phyloP scores from a whole-genome alignment of 1,284 basidiomycete species.

The Butyriboletus appendiculatus region DNA sequence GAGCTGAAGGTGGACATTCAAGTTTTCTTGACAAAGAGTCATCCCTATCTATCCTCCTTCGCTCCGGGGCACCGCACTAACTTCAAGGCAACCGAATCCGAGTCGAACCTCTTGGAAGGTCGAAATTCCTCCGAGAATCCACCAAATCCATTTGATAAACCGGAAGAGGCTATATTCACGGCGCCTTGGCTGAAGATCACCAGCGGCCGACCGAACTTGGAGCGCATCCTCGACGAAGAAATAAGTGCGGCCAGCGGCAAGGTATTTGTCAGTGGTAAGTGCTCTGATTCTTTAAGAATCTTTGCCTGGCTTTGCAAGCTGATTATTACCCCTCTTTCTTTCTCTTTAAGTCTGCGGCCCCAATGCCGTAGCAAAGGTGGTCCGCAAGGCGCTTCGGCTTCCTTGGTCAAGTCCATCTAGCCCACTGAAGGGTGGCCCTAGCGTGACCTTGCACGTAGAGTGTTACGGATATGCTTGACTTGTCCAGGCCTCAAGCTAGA shows the following conservation, averaged over 20 bases:
- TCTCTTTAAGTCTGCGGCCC: conserved; percentile 11
- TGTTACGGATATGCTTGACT: conserved; percentile 19
- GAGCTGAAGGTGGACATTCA: no score
- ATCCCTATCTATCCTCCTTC: no score
- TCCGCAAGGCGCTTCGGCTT: conserved; percentile 35
- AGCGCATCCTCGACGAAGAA: conserved; percentile 15
- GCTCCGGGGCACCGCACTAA: no score
- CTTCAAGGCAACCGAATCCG: no score
- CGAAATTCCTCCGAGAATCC: no score
- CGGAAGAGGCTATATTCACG: not conserved
- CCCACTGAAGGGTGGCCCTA: conserved; percentile 35
- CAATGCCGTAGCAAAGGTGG: not conserved
- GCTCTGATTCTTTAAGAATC: not conserved
- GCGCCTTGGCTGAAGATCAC: conserved; percentile 16
- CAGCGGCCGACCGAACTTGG: conserved; percentile 17
- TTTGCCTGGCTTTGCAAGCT: not conserved
- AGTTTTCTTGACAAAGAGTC: no score
- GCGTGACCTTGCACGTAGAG: conserved; percentile 43
- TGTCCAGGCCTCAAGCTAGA: not conserved
- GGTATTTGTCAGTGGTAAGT: conserved; percentile 21
- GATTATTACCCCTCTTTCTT: not conserved
- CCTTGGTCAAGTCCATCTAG: conserved; percentile 34
- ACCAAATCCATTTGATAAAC: no score
- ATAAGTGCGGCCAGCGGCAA: conserved; percentile 6
- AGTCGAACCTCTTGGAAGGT: no score